Evolutionary conservation across 176 grass and related monocot species (phyloP).

Genomic region (Avena sativa): DNA sequence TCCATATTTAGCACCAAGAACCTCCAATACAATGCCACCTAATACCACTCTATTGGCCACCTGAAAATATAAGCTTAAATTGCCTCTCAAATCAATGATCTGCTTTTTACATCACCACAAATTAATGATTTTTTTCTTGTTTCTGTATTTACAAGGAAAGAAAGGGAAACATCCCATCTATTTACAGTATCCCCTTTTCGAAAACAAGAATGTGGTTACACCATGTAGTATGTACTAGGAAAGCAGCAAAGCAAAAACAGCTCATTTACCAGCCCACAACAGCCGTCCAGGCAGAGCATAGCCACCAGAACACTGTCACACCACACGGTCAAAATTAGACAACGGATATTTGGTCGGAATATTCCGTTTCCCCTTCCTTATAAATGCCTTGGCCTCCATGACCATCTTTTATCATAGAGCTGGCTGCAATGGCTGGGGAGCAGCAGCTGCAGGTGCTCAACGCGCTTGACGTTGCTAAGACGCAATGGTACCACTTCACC

Average conservation of each 20-base stretch:
- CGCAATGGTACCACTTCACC: conserved; percentile 77
- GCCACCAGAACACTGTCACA: neutral
- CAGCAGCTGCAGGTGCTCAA: conserved; percentile 48
- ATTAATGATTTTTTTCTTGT: too few relatives aligned
- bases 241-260: neutral
- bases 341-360: neutral
- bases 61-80: too few relatives aligned
- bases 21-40: too few relatives aligned
- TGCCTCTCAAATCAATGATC: too few relatives aligned
- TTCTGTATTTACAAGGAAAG: too few relatives aligned
- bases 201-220: too few relatives aligned
- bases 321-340: neutral
- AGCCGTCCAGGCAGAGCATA: neutral
- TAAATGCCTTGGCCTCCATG: neutral
- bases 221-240: too few relatives aligned
- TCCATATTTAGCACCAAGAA: too few relatives aligned
- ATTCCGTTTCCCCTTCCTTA: neutral
- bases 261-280: conserved; percentile 8
- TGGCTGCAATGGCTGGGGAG: neutral
- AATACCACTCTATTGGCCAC: too few relatives aligned
- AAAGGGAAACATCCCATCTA: too few relatives aligned
- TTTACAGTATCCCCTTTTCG: too few relatives aligned
- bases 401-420: neutral
- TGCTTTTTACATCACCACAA: too few relatives aligned
- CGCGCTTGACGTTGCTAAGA: conserved; percentile 71